Conservation (phyloP, 441 rosid species). For the Erodium moschatum region DNA sequence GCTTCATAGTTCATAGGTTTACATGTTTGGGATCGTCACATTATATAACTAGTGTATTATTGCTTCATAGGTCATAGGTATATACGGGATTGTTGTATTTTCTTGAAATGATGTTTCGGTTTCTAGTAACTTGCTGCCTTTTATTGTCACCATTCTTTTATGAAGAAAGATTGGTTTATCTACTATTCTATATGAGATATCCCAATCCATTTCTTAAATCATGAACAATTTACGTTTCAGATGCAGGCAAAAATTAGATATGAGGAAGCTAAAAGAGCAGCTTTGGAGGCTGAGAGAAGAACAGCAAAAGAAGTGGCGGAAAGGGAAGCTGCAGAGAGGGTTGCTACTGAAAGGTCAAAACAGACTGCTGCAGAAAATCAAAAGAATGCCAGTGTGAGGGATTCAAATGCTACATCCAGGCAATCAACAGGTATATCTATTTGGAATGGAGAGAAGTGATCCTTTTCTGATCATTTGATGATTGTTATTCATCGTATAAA, state of each 20-base stretch:
- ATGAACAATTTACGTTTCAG: conserved; percentile 11
- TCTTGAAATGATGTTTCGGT: neutral
- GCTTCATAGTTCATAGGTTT: too few relatives aligned
- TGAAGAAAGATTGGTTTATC: neutral
- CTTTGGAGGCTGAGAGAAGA: conserved; percentile 60
- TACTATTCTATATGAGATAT: neutral
- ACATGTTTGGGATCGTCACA: too few relatives aligned
- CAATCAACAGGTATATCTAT: conserved; percentile 34
- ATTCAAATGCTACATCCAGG: conserved; percentile 25
- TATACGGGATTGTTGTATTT: neutral
- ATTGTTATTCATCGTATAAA: neutral
- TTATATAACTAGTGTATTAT: too few relatives aligned
- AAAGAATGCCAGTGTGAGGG: conserved; percentile 23
- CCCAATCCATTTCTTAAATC: neutral
- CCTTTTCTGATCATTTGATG: neutral
- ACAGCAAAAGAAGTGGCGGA: conserved; percentile 60
- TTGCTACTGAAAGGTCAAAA: conserved; percentile 26
- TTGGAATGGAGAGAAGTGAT: conserved; percentile 11
- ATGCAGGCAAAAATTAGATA: conserved; percentile 57
- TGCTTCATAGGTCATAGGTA: too few relatives aligned
- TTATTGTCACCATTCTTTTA: neutral
- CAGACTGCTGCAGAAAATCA: conserved; percentile 23
- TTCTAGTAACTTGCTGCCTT: neutral
- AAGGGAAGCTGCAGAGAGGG: conserved; percentile 42
- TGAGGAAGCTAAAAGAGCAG: conserved; percentile 61